Evolutionary conservation across 1,284 basidiomycete genomes (phyloP).

Genomic region (Vanrija humicola): DNA sequence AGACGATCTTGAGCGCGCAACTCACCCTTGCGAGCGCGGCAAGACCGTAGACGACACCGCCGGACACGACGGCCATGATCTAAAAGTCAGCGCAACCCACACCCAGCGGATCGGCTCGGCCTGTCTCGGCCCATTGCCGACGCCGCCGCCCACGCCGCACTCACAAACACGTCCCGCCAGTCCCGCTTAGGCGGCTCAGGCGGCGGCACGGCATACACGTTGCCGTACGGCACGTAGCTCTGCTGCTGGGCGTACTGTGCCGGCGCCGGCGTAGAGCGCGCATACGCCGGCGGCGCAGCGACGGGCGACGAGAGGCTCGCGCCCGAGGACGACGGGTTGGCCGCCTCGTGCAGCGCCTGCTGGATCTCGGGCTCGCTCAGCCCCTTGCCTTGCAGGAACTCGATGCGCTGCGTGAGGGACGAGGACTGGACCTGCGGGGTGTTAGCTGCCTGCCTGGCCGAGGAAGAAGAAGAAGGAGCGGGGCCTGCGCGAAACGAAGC

Average conservation of each 20-base stretch:
- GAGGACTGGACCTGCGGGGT: conserved; percentile 55
- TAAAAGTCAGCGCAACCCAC: conserved; percentile 37
- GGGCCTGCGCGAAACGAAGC: neutral
- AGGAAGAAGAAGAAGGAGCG: neutral
- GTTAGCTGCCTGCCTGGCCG: neutral
- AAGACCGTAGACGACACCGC: conserved; percentile 83
- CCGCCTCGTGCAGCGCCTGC: conserved; percentile 67
- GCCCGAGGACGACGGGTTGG: conserved; percentile 12
- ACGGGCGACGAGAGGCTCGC: conserved; percentile 10
- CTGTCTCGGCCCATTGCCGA: neutral
- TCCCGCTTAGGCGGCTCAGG: conserved; percentile 58
- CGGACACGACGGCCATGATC: conserved; percentile 93
- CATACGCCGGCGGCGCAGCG: conserved; percentile 41
- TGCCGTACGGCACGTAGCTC: conserved; percentile 13
- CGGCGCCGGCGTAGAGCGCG: conserved; percentile 1
- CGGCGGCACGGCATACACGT: conserved; percentile 26
- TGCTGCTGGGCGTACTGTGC: conserved; percentile 41
- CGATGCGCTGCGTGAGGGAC: conserved; percentile 75
- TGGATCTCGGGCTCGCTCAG: conserved; percentile 81
- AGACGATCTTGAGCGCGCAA: conserved; percentile 3
- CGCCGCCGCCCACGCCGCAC: conserved; percentile 29
- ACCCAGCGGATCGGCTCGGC: neutral
- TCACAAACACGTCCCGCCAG: conserved; percentile 92
- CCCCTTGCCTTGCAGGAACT: conserved; percentile 93
- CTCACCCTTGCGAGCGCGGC: conserved; percentile 74